Evolutionary conservation across 306 rosid genomes (phyloP).

Genomic region (Alnus rubra): DNA sequence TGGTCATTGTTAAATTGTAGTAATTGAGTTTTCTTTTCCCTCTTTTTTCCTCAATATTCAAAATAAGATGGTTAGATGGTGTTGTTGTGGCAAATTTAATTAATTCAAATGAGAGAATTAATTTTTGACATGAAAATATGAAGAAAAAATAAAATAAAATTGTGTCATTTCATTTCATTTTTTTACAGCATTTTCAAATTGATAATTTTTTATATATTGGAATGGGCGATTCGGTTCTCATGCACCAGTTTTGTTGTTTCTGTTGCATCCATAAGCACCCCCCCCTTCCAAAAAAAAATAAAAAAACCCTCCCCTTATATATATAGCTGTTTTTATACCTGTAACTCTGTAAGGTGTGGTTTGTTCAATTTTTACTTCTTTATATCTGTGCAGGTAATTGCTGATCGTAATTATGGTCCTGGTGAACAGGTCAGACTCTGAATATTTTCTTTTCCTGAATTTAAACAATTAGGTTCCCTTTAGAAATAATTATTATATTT

Average conservation of each 20-base stretch:
- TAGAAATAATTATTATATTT: background rate
- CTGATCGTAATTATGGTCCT: slow-evolving; percentile 64
- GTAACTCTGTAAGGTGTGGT: background rate
- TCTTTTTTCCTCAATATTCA: background rate
- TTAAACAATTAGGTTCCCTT: background rate
- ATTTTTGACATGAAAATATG: background rate
- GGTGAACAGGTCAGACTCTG: slow-evolving; percentile 65
- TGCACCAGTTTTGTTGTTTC: background rate
- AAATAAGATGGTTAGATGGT: background rate
- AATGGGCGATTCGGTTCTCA: background rate
- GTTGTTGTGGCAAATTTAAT: background rate
- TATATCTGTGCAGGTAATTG: slow-evolving; percentile 53
- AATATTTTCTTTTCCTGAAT: slow-evolving; percentile 4
- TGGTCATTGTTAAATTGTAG: background rate
- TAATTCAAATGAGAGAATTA: slow-evolving; percentile 11
- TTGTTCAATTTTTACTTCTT: slow-evolving; percentile 15
- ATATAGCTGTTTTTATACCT: slow-evolving; percentile 2
- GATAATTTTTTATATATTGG: too few species aligned
- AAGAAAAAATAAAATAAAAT: too few species aligned
- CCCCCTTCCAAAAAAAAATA: too few species aligned
- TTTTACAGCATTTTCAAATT: too few species aligned
- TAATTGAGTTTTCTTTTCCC: background rate
- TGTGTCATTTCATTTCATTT: too few species aligned
- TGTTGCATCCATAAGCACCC: too few species aligned
- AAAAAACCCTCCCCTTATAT: too few species aligned